phyloP scores from a whole-genome alignment of 345 rosid species.

The Rhodamnia rubescens region DNA sequence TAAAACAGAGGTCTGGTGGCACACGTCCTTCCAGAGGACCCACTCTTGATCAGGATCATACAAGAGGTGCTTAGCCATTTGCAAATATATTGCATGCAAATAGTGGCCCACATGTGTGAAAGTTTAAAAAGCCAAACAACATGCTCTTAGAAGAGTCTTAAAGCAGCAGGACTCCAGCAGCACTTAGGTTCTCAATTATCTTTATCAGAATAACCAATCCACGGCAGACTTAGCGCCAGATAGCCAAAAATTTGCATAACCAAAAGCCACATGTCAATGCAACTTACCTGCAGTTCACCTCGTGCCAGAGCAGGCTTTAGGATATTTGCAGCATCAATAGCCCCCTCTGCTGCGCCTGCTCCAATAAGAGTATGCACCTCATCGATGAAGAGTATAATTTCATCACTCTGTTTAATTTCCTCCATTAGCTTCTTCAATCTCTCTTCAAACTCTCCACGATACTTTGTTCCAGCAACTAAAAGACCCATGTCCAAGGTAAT shows the following conservation, averaged over 20 bases:
- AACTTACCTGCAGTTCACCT: conserved; percentile 96
- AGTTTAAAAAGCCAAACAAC: background rate
- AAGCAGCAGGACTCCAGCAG: background rate
- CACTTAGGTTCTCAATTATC: background rate
- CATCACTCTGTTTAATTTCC: conserved; percentile 98
- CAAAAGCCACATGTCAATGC: background rate
- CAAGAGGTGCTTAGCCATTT: background rate
- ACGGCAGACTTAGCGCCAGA: background rate
- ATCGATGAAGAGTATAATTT: conserved; percentile 92
- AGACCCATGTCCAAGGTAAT: conserved; percentile 99
- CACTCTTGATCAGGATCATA: background rate
- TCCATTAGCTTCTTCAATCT: conserved; percentile 98
- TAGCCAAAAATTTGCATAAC: background rate
- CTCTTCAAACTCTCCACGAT: conserved; percentile 98
- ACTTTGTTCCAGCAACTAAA: conserved; percentile 97
- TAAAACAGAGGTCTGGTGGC: background rate
- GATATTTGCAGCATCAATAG: conserved; percentile 98
- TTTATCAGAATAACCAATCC: background rate
- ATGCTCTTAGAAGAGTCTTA: background rate
- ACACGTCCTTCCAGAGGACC: background rate
- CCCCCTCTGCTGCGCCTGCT: conserved; percentile 99
- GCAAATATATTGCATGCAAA: background rate
- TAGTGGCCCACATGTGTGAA: background rate
- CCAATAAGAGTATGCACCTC: conserved; percentile 98
- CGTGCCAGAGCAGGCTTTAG: conserved; percentile 99